phyloP scores from a whole-genome alignment of 164 flowering plant species.

The Umbellularia californica region DNA sequence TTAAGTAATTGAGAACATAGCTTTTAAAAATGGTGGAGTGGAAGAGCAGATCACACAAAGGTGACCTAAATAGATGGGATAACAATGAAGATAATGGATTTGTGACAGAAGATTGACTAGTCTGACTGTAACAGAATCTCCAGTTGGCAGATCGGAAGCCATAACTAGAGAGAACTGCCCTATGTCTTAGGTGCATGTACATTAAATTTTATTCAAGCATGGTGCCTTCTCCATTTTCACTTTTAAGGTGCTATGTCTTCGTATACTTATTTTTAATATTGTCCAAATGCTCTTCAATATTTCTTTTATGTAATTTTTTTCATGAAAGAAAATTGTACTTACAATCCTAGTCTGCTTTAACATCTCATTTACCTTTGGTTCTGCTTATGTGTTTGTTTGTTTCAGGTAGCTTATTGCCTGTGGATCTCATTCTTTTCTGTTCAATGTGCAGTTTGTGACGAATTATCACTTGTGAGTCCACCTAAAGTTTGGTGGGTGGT shows the following conservation, averaged over 20 bases:
- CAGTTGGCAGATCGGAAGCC: background rate
- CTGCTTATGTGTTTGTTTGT: background rate
- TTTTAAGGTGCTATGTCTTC: background rate
- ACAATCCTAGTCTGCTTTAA: too few species aligned
- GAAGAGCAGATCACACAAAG: background rate
- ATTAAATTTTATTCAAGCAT: background rate
- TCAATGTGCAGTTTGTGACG: conserved; percentile 77
- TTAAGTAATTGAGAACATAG: background rate
- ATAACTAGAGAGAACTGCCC: background rate
- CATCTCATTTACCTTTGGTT: background rate
- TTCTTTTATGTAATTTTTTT: background rate
- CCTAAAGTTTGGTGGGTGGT: conserved; percentile 80
- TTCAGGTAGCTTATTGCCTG: background rate
- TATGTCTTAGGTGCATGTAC: background rate
- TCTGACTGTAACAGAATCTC: too few species aligned
- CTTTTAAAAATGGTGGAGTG: background rate
- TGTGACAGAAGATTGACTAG: too few species aligned
- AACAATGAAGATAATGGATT: background rate
- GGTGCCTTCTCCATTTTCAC: background rate
- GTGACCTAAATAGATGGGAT: background rate
- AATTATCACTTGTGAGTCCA: conserved; percentile 67
- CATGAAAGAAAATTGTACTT: too few species aligned
- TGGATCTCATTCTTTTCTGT: background rate
- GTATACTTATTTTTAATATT: background rate
- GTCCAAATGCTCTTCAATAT: background rate